Percentiles rank a stretch among this genome's conserved stretches.
These are phyloP conservation scores for Colletotrichum sp. DNA, from an alignment of 2,329 filamentous ascomycete species.

Conservation along the genomic window DNA sequence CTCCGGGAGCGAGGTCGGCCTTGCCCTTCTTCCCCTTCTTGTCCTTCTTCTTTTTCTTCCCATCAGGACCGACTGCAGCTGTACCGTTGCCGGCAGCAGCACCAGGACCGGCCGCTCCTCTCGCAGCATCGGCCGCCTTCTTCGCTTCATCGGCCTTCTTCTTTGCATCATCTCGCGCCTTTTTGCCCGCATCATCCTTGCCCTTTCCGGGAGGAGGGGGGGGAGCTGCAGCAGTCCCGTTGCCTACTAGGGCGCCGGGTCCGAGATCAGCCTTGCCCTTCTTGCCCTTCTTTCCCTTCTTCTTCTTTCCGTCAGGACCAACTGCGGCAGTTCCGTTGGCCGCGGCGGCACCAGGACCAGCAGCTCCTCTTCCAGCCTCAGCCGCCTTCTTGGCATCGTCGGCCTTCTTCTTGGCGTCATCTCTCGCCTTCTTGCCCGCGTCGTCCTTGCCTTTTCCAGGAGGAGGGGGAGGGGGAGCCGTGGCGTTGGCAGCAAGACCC, in stretches of 20 bases:
- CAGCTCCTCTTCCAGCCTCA: background rate
- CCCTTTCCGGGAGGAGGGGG: background rate
- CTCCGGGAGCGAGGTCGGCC: background rate
- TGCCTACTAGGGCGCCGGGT: background rate
- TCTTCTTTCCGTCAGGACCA: background rate
- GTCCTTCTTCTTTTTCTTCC: background rate
- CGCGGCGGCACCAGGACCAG: background rate
- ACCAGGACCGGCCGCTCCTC: background rate
- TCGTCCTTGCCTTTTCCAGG: constrained; percentile 3
- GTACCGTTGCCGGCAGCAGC: background rate
- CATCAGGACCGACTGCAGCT: background rate
- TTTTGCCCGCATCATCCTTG: background rate
- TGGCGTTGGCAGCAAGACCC: background rate
- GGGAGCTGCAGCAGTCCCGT: background rate
- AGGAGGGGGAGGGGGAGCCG: background rate
- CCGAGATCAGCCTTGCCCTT: background rate
- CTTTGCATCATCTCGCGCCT: background rate
- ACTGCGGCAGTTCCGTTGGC: background rate
- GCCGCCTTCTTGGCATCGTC: constrained; percentile 5
- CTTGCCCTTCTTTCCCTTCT: background rate
- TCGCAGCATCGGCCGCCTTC: background rate
- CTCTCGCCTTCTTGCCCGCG: background rate
- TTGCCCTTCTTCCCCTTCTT: background rate
- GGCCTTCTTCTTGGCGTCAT: background rate
- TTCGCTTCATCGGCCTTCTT: constrained; percentile 1